A percentile compares a stretch with the other conserved stretches of the same genome.
Conservation (phyloP, 139 green algal genomes). For the Zygnema circumcarinatum region DNA sequence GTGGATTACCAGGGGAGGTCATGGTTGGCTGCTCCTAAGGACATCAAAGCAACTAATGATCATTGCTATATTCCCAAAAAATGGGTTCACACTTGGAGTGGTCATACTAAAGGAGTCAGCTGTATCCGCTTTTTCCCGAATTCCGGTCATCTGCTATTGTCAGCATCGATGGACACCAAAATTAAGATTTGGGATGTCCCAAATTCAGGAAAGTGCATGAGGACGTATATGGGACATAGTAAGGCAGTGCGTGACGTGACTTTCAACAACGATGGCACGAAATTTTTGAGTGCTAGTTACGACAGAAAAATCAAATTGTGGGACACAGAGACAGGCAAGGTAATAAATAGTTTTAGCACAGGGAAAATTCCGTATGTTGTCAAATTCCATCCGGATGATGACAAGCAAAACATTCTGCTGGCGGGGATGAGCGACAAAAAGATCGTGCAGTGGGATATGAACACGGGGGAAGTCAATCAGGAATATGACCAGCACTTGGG, state of each 20-base stretch:
- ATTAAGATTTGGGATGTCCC: conserved; percentile 98
- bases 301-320: conserved; percentile 88
- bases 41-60: conserved; percentile 68
- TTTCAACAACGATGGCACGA: conserved; percentile 88
- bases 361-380: conserved; percentile 79
- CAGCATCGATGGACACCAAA: conserved; percentile 88
- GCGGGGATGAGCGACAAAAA: conserved; percentile 93
- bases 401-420: conserved; percentile 91
- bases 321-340: conserved; percentile 95
- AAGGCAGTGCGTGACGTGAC: conserved; percentile 90
- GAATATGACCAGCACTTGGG: conserved; percentile 98
- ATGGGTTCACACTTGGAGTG: conserved; percentile 89
- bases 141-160: conserved; percentile 92
- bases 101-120: conserved; percentile 92
- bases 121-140: conserved; percentile 92
- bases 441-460: conserved; percentile 82
- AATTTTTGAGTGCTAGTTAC: conserved; percentile 82
- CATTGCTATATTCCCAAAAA: conserved; percentile 91
- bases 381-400: conserved; percentile 87
- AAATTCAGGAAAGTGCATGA: conserved; percentile 86
- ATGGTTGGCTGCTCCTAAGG: conserved; percentile 78
- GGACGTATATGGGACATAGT: conserved; percentile 93
- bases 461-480: conserved; percentile 85
- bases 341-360: conserved; percentile 65
- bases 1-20: conserved; percentile 81